Evolutionary conservation across 1,284 basidiomycete species (phyloP), one percentile per base, ranked within the genome.

Genomic region (Puccinia novopanici): DNA sequence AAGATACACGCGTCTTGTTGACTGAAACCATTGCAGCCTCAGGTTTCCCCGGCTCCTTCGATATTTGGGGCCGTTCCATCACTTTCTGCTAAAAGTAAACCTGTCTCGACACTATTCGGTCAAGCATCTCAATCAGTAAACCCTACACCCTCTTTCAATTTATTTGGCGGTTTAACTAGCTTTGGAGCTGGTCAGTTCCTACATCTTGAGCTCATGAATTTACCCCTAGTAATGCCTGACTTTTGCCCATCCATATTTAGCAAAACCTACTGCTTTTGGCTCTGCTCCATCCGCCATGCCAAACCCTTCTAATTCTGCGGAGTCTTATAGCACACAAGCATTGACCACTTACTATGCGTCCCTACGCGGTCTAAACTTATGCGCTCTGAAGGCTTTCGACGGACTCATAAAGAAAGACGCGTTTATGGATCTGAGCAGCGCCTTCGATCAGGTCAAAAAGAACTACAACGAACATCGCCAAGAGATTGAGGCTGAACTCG

Each of bases 281-380:
- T 34, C n/a, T 45, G 24, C 37, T 24, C 57, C 73, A 63, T 45
- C 37, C n/a, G 40, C 30, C 34, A 59, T 45, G 37, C 30, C 50
- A 2, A 55, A 42, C 15, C 22, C 59, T 5, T 15, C 57, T 22
- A 67, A 45, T 40, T 63, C 75, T 4, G 42, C 24, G 10, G 75
- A 57, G 9, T 27, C 61, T 22, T 30, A 24, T 22, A 67, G 50
- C 19, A 30, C 37, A 42, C 30, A 78, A 57, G 75, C 65, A 24
- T 42, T 78, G 45, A 70, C 61, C 50, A 68, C 15, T 22, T 78
- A 55, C 37, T 78, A 78, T 24, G 48, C 75, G n/a, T 67, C 75
- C n/a, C 68, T 78, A 55, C 61, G 75, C 19, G 75, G 75, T 70
- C 65, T 78, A 15, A 78, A 78, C 40, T 37, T 78, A 42, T 78